Base-by-base conservation (phyloP, 1,284 basidiomycete species). In the Earliella scabrosa region DNA sequence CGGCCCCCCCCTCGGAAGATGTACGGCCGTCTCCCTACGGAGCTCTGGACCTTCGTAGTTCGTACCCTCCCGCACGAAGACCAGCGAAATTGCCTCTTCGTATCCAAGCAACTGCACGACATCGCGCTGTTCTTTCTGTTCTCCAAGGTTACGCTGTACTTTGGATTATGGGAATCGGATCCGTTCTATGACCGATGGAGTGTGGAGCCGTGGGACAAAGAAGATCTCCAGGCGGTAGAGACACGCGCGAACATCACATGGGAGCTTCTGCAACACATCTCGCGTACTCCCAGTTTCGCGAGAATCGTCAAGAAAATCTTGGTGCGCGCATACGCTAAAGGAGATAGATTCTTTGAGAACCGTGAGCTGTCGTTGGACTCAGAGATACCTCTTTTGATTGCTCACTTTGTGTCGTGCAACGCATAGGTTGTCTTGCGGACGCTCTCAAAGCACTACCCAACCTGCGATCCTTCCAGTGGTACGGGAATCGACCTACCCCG, bases 261-360 rank as follows among this genome's bases (percentile, higher is more conserved):
- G 31, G 53, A 59, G 24, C 48, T 60, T 36, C 31, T 64, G 23
- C 57, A 39, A 3, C 51, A 53, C 18, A 54, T 64, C 20, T 41
- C 40, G 9, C 43, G 20, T 4, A 50, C 57, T 14, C 45, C 60
- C 3, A 14, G 35, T 1, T 64, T 64, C 26, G 63, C 60, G 20
- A 32, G 31, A 9, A 11, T 50, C 8, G 43, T 64, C 31, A 59
- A 56, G 32, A 50, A 36, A 20, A n/a, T 64, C 14, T 41, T 41
- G 3, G 44, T 64, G 1, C 54, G 50, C 11, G 47, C 60, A 2
- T 61, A 54, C 39, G 26, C 46, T 1, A 21, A 32, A 1, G 36
- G 34, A 2, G 34, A 38, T 2, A 26, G 26, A 3, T 20, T 29
- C 1, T 60, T 58, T 34, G 58, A 61, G 27, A 27, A 29, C 7